Evolutionary conservation across 352 stramenopile genomes (phyloP).

Genomic region (Phytophthora europaea): DNA sequence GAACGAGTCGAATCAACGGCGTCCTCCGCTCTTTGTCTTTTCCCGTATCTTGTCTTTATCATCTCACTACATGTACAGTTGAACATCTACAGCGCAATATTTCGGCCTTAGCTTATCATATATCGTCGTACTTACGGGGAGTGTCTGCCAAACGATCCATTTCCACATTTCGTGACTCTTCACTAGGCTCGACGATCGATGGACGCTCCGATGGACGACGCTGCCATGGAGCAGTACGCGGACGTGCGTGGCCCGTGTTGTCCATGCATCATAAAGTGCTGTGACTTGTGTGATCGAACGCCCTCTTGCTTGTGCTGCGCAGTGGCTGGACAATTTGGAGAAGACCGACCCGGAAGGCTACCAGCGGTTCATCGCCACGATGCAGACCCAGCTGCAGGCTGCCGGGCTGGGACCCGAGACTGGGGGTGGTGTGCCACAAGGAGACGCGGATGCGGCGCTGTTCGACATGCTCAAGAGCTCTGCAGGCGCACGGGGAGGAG

Average conservation of each 20-base stretch:
- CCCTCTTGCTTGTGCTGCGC: conserved; percentile 11
- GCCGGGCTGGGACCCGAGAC: conserved; percentile 18
- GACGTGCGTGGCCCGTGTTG: conserved; percentile 49
- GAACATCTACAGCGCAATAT: too few species aligned
- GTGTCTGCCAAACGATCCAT: conserved; percentile 22
- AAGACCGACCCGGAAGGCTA: conserved; percentile 77
- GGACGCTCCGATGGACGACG: conserved; percentile 59
- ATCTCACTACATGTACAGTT: too few species aligned
- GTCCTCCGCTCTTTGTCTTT: conserved; percentile 19
- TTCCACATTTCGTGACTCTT: conserved; percentile 41
- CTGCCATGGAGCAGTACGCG: conserved; percentile 76
- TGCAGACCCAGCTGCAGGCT: conserved; percentile 67
- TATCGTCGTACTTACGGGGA: conserved; percentile 28
- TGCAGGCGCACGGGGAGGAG: conserved; percentile 11
- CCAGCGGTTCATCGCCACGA: conserved; percentile 65
- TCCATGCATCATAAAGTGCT: conserved; percentile 1
- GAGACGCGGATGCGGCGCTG: conserved; percentile 46
- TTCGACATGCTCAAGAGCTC: conserved; percentile 67
- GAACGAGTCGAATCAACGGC: conserved; percentile 53
- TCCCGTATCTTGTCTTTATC: neutral
- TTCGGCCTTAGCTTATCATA: too few species aligned
- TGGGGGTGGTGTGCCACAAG: conserved; percentile 11
- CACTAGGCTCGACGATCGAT: neutral
- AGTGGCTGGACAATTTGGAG: conserved; percentile 83
- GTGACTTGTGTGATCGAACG: neutral